phyloP scores from a whole-genome alignment of 2,329 filamentous ascomycete species.

The Ceratocystis lukuohia region DNA sequence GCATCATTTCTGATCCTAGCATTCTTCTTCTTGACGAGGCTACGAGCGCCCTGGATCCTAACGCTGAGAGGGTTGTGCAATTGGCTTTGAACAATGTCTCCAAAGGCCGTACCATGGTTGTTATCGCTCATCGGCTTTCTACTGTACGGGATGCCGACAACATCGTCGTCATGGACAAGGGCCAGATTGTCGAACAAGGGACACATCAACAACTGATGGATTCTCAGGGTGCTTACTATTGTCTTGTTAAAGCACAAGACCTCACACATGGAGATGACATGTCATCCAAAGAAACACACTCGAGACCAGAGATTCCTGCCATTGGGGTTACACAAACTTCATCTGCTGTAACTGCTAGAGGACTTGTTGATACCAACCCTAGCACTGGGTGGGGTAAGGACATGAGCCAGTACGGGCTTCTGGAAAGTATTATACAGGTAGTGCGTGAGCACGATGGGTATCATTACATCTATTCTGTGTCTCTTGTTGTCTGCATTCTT shows the following conservation, averaged over 20 bases:
- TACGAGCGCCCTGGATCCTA: slow-evolving; percentile 43
- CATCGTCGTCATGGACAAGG: slow-evolving; percentile 50
- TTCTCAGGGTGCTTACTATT: slow-evolving; percentile 35
- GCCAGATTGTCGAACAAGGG: slow-evolving; percentile 46
- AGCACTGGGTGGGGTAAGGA: not conserved
- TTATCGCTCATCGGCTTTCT: slow-evolving; percentile 49
- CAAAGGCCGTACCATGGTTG: slow-evolving; percentile 47
- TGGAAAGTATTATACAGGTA: slow-evolving; percentile 8
- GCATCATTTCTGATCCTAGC: slow-evolving; percentile 48
- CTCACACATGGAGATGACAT: slow-evolving; percentile 23
- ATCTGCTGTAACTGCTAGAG: not conserved
- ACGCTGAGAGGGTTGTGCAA: slow-evolving; percentile 40
- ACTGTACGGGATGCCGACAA: slow-evolving; percentile 49
- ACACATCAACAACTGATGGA: slow-evolving; percentile 45
- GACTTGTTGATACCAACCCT: not conserved
- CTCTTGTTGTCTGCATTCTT: slow-evolving; percentile 9
- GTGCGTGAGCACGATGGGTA: slow-evolving; percentile 7
- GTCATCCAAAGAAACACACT: not conserved
- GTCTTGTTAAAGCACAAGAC: slow-evolving; percentile 35
- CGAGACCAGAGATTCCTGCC: not conserved
- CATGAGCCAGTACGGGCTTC: not conserved
- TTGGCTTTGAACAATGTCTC: slow-evolving; percentile 41
- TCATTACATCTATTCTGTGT: not conserved
- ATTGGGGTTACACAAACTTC: not conserved
- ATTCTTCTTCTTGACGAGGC: slow-evolving; percentile 58